Percentiles rank a stretch among this genome's conserved stretches.
Conservation (phyloP, 306 rosid species). For the Pterocarpus macrocarpus region DNA sequence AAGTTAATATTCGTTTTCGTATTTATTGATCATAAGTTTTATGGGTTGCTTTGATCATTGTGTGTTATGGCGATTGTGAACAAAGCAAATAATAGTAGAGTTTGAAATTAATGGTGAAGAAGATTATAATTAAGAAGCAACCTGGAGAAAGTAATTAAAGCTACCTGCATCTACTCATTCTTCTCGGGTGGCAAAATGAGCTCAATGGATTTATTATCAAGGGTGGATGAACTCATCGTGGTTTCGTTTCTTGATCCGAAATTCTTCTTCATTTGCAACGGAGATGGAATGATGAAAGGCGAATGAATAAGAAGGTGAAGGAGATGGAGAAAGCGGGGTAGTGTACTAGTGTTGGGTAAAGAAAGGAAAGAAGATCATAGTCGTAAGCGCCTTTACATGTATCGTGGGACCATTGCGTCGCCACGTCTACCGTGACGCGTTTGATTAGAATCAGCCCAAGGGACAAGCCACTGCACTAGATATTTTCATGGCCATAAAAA, state of each 20-base stretch:
- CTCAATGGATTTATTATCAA: constrained; percentile 2
- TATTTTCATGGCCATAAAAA: constrained; percentile 57
- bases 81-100: background rate
- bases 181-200: background rate
- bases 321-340: background rate
- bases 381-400: constrained; percentile 68
- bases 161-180: constrained; percentile 8
- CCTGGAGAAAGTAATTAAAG: constrained; percentile 37
- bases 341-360: constrained; percentile 11
- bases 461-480: constrained; percentile 27
- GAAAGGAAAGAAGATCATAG: constrained; percentile 49
- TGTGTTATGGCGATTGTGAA: background rate
- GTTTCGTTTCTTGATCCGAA: constrained; percentile 28
- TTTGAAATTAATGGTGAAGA: background rate
- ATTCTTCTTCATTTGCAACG: constrained; percentile 25
- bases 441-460: background rate
- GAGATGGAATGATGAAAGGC: background rate
- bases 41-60: background rate
- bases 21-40: background rate
- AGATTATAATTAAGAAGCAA: background rate
- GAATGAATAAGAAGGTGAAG: background rate
- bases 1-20: background rate
- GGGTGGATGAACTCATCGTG: constrained; percentile 37
- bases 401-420: constrained; percentile 55
- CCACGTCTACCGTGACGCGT: constrained; percentile 54